phyloP scores from a whole-genome alignment of 148 eudicot genomes.

The Arctostaphylos glauca region DNA sequence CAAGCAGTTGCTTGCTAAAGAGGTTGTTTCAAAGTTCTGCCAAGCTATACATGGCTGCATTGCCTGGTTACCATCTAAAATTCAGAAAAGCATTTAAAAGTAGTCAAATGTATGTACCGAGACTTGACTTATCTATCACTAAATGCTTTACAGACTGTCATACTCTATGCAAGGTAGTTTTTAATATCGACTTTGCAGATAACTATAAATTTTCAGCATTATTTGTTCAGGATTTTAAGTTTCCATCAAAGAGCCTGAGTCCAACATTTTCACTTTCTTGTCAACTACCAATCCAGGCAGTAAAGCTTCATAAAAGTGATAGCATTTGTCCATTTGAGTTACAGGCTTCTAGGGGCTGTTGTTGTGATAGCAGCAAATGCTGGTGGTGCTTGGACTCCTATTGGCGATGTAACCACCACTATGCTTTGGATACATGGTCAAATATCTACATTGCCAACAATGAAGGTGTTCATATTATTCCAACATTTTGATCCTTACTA shows the following conservation, averaged over 20 bases:
- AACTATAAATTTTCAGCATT: neutral
- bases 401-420: slow-evolving; percentile 97
- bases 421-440: slow-evolving; percentile 99
- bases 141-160: neutral
- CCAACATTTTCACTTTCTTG: neutral
- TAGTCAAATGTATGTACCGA: neutral
- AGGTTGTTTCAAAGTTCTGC: neutral
- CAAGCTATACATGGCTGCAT: slow-evolving; percentile 11
- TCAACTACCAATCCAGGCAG: neutral
- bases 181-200: neutral
- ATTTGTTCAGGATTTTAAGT: neutral
- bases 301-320: slow-evolving; percentile 15
- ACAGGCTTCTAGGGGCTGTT: slow-evolving; percentile 94
- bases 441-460: slow-evolving; percentile 83
- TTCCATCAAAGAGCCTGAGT: neutral
- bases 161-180: neutral
- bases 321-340: slow-evolving; percentile 13
- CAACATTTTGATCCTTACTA: neutral
- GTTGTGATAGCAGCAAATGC: slow-evolving; percentile 98
- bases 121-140: neutral
- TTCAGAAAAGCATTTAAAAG: neutral
- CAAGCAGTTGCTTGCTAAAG: slow-evolving; percentile 8
- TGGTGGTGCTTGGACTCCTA: slow-evolving; percentile 99
- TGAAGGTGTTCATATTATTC: slow-evolving; percentile 60
- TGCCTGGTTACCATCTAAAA: slow-evolving; percentile 13